Evolutionary conservation across 768 basidiomycete genomes (phyloP), one percentile per base, ranked within the genome.

Genomic region (Hygrophorus russula): DNA sequence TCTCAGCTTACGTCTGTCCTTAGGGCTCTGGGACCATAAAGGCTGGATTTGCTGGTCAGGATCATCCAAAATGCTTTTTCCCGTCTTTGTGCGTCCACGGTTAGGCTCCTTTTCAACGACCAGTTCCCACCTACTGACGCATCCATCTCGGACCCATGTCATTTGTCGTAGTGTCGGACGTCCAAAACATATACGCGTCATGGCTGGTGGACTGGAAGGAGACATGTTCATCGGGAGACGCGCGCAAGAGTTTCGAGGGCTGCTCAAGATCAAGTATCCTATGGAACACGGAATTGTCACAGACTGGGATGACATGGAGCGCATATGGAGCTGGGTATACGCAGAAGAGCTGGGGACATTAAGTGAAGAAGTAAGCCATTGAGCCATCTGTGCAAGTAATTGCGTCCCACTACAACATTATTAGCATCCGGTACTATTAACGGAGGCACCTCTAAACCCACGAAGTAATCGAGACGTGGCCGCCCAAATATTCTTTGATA

Each of bases 281-380:
- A 97, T 99, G 82, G 90, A 94, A 59, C 96, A 98, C 61, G 96
- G 96, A 10, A 92, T 99, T 47, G 96, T 99, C 7, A 94, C 88
- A 30, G 90, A 99, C 67, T 99, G 96, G 94, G 96, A 99, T 59
- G 96, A 99, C 58, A 99, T 99, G 96, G 96, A 99, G 61, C 80
- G 88, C 47, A 97, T 99, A 73, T 99, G 96, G 96, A 85, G 75
- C 51, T 93, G 90, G 83, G 86, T 98, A 37, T 99, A 97, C 59
- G 82, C 87, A 15, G 92, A 98, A 59, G 94, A 96, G 58, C 69
- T 98, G 36, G 87, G 89, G 15, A 96, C 93, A 4, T 67, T 97
- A 53, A 93, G 90, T 57, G 96, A 98, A 70, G 94, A 98, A 80
- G 94, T 94, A 49, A 29, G 63, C 53, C n/a, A 11, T 41, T 10